A percentile compares a stretch with the other conserved stretches of the same genome.
These are phyloP conservation scores for Fraxinus platypoda DNA, from an alignment of 305 asterid genomes.

Conservation along the genomic window DNA sequence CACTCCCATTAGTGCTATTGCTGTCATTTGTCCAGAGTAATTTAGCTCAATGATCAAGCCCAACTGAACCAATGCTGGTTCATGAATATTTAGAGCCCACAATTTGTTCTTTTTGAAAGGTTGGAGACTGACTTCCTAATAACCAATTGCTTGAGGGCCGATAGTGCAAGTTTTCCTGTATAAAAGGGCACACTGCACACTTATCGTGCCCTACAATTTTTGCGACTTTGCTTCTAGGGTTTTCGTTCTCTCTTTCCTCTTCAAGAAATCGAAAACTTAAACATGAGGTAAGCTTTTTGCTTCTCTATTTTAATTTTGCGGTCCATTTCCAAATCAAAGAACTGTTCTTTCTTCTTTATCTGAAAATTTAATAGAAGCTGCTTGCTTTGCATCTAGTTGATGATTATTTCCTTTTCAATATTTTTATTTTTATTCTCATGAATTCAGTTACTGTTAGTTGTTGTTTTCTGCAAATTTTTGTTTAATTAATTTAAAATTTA, in stretches of 20 bases:
- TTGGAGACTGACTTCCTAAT: neutral
- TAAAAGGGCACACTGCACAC: neutral
- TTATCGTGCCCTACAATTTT: neutral
- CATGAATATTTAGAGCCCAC: neutral
- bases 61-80: neutral
- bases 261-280: neutral
- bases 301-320: neutral
- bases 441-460: neutral
- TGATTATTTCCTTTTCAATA: neutral
- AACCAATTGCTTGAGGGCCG: neutral
- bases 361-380: neutral
- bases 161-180: neutral
- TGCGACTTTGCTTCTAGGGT: neutral
- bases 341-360: neutral
- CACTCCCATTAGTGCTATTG: neutral
- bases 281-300: neutral
- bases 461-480: neutral
- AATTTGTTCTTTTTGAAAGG: neutral
- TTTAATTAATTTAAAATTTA: neutral
- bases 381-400: neutral
- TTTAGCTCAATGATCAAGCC: neutral
- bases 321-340: neutral
- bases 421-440: neutral
- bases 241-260: neutral
- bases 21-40: neutral